phyloP scores from a whole-genome alignment of 1,284 basidiomycete genomes.

The Termitomyces sp. region DNA sequence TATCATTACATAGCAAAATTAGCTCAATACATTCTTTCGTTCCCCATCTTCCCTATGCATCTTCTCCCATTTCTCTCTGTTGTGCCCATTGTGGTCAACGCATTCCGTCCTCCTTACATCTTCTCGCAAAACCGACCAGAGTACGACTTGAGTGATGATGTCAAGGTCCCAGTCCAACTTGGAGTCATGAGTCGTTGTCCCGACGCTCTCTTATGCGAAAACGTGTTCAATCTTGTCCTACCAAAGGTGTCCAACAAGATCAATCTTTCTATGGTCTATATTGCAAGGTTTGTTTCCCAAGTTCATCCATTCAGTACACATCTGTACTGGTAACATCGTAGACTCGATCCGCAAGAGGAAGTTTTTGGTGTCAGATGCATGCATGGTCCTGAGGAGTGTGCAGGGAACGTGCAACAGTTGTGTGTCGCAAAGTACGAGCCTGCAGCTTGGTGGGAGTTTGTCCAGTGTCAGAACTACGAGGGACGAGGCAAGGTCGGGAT shows the following conservation, averaged over 20 bases:
- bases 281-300: slow-evolving; percentile 57
- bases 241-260: slow-evolving; percentile 60
- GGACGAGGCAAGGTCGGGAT: slow-evolving; percentile 62
- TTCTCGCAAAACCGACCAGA: slow-evolving; percentile 10
- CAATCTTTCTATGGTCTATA: slow-evolving; percentile 65
- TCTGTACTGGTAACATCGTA: slow-evolving; percentile 26
- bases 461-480: slow-evolving; percentile 73
- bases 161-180: slow-evolving; percentile 55
- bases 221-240: slow-evolving; percentile 71
- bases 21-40: neutral
- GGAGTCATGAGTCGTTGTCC: slow-evolving; percentile 80
- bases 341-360: slow-evolving; percentile 59
- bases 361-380: slow-evolving; percentile 72
- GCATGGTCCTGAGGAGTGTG: slow-evolving; percentile 78
- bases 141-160: slow-evolving; percentile 21
- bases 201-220: slow-evolving; percentile 75
- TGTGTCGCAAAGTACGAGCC: slow-evolving; percentile 63
- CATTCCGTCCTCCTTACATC: slow-evolving; percentile 9
- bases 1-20: neutral
- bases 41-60: slow-evolving; percentile 15
- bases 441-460: slow-evolving; percentile 65
- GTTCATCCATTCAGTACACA: slow-evolving; percentile 8
- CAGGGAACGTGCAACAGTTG: slow-evolving; percentile 83
- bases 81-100: slow-evolving; percentile 16
- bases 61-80: slow-evolving; percentile 17